phyloP scores from a whole-genome alignment of 169 alveolate species.

The Ichthyophthirius multifiliis region DNA sequence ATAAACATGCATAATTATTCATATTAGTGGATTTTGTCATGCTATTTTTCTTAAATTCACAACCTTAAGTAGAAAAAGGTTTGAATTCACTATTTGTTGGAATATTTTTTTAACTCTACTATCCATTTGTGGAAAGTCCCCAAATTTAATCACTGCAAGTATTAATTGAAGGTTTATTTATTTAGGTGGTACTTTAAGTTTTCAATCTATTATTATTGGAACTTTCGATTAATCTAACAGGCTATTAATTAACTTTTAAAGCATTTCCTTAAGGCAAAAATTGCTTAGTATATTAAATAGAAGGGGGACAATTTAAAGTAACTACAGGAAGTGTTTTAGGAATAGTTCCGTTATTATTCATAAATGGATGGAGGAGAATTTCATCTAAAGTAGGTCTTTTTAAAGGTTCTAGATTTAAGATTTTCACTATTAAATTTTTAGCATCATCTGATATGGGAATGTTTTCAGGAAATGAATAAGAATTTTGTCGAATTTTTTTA shows the following conservation, averaged over 20 bases:
- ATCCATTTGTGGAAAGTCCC: no score
- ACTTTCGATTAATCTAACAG: background rate
- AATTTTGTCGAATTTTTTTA: constrained; percentile 75
- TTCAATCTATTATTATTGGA: no score
- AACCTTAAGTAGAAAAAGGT: no score
- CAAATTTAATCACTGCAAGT: no score
- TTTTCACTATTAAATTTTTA: constrained; percentile 69
- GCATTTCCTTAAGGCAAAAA: constrained; percentile 56
- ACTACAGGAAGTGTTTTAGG: constrained; percentile 74
- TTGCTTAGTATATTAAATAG: constrained; percentile 65
- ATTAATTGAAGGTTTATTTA: no score
- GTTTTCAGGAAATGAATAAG: constrained; percentile 77
- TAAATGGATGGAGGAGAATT: constrained; percentile 62
- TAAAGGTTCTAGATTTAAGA: constrained; percentile 78
- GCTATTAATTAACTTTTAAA: background rate
- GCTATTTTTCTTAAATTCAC: no score
- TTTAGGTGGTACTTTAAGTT: no score
- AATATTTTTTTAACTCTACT: no score
- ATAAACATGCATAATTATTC: no score
- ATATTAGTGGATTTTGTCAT: no score
- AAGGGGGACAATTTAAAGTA: constrained; percentile 76
- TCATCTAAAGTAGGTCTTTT: constrained; percentile 80
- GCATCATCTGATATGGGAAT: constrained; percentile 68
- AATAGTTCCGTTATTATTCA: constrained; percentile 63
- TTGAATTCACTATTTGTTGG: no score